phyloP scores from a whole-genome alignment of 169 alveolate genomes.

The Babesia gibsoni region DNA sequence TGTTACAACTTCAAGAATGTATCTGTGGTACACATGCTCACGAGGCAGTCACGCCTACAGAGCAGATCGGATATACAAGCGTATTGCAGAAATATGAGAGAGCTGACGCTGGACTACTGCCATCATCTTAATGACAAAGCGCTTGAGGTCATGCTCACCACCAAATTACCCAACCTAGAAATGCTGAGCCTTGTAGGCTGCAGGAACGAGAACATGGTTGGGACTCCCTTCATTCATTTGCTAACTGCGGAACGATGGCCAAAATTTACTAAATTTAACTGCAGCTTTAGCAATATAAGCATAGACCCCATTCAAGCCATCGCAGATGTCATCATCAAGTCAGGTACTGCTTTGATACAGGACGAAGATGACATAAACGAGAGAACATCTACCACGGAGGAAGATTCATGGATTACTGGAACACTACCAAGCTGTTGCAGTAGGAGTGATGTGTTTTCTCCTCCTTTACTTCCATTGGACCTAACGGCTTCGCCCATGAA shows the following conservation, averaged over 20 bases:
- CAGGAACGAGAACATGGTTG: slow-evolving; percentile 77
- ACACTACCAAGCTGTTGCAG: neutral
- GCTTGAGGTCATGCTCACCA: slow-evolving; percentile 79
- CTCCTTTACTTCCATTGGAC: neutral
- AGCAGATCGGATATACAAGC: slow-evolving; percentile 61
- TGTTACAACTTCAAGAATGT: slow-evolving; percentile 79
- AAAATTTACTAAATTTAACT: slow-evolving; percentile 70
- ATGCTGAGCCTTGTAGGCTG: slow-evolving; percentile 79
- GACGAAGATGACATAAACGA: neutral
- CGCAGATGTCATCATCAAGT: slow-evolving; percentile 71
- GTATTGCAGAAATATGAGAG: slow-evolving; percentile 70
- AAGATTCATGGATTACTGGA: neutral
- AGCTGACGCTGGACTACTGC: slow-evolving; percentile 79
- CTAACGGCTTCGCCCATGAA: neutral
- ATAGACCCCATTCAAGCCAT: slow-evolving; percentile 80
- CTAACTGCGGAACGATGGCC: slow-evolving; percentile 80
- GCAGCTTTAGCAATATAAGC: slow-evolving; percentile 79
- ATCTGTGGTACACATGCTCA: slow-evolving; percentile 75
- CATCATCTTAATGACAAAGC: slow-evolving; percentile 81
- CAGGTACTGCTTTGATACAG: slow-evolving; percentile 13
- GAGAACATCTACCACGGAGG: neutral
- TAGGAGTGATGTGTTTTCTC: neutral
- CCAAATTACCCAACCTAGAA: slow-evolving; percentile 79
- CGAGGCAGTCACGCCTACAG: slow-evolving; percentile 62
- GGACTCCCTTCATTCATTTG: slow-evolving; percentile 71